Conservation (phyloP, 257 asterid genomes). For the Solanum pinnatisectum region DNA sequence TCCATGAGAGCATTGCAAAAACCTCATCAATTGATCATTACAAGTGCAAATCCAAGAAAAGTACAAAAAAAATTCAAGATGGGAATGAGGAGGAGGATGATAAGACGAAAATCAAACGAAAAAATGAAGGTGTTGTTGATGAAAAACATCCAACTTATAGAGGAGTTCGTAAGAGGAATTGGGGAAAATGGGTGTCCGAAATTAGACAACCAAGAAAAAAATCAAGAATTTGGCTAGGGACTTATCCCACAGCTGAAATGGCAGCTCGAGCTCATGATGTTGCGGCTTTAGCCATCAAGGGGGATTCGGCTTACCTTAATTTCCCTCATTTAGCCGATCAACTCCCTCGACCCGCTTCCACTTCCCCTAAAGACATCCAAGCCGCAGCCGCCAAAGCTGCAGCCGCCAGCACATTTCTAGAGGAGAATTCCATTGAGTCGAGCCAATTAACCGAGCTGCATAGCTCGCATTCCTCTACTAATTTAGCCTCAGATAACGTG, state of each 20-base stretch:
- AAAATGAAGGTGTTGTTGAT: neutral
- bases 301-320: constrained; percentile 65
- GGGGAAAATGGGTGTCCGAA: constrained; percentile 97
- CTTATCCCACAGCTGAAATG: constrained; percentile 86
- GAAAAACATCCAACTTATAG: constrained; percentile 55
- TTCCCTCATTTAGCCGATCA: constrained; percentile 59
- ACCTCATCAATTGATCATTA: neutral
- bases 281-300: constrained; percentile 83
- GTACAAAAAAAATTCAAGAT: constrained; percentile 11
- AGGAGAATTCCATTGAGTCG: constrained; percentile 8
- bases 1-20: constrained; percentile 11
- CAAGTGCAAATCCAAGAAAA: neutral
- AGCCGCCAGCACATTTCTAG: constrained; percentile 12
- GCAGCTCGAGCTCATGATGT: constrained; percentile 97
- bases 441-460: constrained; percentile 8
- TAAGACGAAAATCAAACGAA: neutral
- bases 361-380: constrained; percentile 74
- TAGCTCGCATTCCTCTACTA: constrained; percentile 32
- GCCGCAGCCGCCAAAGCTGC: constrained; percentile 85
- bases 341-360: constrained; percentile 67
- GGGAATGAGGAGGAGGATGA: constrained; percentile 17
- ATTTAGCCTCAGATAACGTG: constrained; percentile 27
- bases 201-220: constrained; percentile 87
- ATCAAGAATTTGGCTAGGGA: constrained; percentile 90
- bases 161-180: constrained; percentile 76